Evolutionary conservation across 306 rosid species (phyloP), one percentile per base, ranked within the genome.

Genomic region (Hippophae gyantsensis): DNA sequence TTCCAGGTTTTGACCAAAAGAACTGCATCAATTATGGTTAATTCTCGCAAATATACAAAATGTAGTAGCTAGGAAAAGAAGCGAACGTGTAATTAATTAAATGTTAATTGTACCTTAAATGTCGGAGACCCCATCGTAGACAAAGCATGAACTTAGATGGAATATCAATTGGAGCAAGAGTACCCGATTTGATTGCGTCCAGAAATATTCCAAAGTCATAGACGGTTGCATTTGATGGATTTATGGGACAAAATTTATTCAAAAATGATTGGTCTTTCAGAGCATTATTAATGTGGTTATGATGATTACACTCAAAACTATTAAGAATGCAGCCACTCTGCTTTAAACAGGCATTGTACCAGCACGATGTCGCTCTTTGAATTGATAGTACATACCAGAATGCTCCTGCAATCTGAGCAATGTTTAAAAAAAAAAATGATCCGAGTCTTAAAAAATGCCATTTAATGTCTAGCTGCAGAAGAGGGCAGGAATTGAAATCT

Each of bases 81-180:
- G 38, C 5, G 38, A 18, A 18, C 1, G 23, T 18, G 23, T 18
- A 18, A 18, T 18, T 18, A 18, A 18, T 32, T 32, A 32, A 32
- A 32, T 32, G 38, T 32, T 18, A 18, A 18, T 18, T 45, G 3
- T 13, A 48, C 53, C 59, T 56, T 12, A 61, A 13, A 48, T 61
- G 32, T 48, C 13, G 54, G 27, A 61, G 65, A 13, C 55, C 65
- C 65, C 65, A 61, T 12, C 54, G 48, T 9, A 47, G 48, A 10
- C 55, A 61, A 10, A 12, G 52, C 10, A 61, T 11, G 27, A 23
- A 61, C 46, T 48, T 48, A 0, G 27, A 10, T 13, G 45, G 56
- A 48, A 27, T 47, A 8, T 32, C 43, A 42, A 13, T 27, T 1
- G 44, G 12, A 11, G 13, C 51, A 25, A 60, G 2, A 9, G 47